Percentiles rank a stretch among this genome's conserved stretches.
These are phyloP conservation scores for Poa pratensis DNA, from an alignment of 176 grass and related monocot species.

Conservation along the genomic window DNA sequence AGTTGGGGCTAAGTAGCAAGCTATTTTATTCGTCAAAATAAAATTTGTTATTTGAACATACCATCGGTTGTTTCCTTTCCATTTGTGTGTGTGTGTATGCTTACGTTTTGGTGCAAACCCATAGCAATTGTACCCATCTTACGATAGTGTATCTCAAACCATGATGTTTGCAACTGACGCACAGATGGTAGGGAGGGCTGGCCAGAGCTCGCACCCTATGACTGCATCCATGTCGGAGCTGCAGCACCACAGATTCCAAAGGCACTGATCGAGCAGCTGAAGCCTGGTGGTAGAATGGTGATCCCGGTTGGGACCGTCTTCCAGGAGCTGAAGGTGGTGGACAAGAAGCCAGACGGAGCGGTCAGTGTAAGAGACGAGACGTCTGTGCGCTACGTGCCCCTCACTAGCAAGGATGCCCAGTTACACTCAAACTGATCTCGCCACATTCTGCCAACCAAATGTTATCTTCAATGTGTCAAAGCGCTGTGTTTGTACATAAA, in stretches of 20 bases:
- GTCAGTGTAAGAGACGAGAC: constrained; percentile 59
- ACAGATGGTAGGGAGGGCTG: constrained; percentile 87
- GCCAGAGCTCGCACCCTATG: constrained; percentile 71
- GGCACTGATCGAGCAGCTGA: constrained; percentile 65
- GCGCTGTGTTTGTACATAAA: constrained; percentile 28
- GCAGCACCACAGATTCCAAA: constrained; percentile 68
- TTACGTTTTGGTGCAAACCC: not conserved
- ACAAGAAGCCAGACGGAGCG: constrained; percentile 67
- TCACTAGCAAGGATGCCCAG: constrained; percentile 67
- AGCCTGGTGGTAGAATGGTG: constrained; percentile 81
- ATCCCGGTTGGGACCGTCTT: constrained; percentile 69
- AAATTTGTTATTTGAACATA: not conserved
- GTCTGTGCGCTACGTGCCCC: constrained; percentile 68
- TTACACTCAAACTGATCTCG: constrained; percentile 52
- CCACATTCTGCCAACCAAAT: constrained; percentile 10
- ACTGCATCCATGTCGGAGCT: constrained; percentile 83
- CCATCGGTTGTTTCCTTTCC: not conserved
- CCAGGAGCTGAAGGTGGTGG: constrained; percentile 85
- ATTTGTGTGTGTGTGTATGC: not conserved
- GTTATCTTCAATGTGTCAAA: not conserved
- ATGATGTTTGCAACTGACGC: constrained; percentile 32
- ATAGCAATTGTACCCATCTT: too few species aligned
- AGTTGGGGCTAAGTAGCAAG: not conserved
- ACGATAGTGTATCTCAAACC: not conserved
- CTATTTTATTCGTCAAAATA: not conserved